Evolutionary conservation across 2,329 filamentous ascomycete species (phyloP).

Genomic region (Talaromyces marneffei): DNA sequence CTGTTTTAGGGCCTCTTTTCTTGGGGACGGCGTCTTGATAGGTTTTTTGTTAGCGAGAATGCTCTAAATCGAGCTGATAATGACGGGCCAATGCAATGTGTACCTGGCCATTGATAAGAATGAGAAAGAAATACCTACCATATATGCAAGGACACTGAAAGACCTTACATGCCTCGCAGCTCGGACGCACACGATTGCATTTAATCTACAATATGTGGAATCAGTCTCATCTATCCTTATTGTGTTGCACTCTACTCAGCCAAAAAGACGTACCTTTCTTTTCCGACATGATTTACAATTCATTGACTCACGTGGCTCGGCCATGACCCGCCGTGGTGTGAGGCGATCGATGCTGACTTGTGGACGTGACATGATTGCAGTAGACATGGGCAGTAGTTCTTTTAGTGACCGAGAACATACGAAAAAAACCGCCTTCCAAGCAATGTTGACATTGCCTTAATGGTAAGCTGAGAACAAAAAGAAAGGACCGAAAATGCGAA

Average conservation of each 20-base stretch:
- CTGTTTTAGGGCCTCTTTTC: conserved; percentile 83
- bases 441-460: conserved; percentile 1
- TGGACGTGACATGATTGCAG: conserved; percentile 57
- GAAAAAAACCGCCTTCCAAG: neutral
- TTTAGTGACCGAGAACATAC: neutral
- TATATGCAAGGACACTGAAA: conserved; percentile 86
- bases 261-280: conserved; percentile 60
- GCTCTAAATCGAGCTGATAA: neutral
- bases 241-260: neutral
- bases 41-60: conserved; percentile 6
- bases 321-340: conserved; percentile 62
- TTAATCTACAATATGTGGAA: conserved; percentile 62
- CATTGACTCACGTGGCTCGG: conserved; percentile 82
- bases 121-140: conserved; percentile 50
- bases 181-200: conserved; percentile 77
- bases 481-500: neutral
- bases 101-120: neutral
- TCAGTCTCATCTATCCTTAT: neutral
- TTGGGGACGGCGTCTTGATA: conserved; percentile 74
- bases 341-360: conserved; percentile 77
- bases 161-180: conserved; percentile 82
- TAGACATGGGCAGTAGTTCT: neutral
- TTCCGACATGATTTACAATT: conserved; percentile 94
- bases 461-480: neutral
- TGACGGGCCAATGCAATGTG: neutral